These are phyloP conservation scores for Teratosphaeria nubilosa DNA, from an alignment of 2,329 filamentous ascomycete species.

Conservation along the genomic window DNA sequence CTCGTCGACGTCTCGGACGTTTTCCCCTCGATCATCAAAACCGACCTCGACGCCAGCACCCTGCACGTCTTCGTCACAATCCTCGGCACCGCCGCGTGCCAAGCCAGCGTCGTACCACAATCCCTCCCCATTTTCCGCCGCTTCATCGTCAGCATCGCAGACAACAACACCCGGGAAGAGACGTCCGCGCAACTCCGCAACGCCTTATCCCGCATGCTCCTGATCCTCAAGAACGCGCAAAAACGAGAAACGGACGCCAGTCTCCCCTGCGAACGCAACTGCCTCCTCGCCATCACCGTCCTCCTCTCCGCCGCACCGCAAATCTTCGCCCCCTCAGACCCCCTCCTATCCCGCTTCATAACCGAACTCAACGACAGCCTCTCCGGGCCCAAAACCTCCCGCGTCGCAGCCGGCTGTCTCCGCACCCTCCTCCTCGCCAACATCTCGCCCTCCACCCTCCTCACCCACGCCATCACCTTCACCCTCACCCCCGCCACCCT, in stretches of 20 bases:
- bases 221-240: slow-evolving; percentile 67
- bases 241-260: slow-evolving; percentile 67
- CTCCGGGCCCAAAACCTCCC: slow-evolving; percentile 68
- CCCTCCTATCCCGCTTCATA: slow-evolving; percentile 63
- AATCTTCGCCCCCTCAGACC: slow-evolving; percentile 62
- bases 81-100: slow-evolving; percentile 75
- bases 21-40: slow-evolving; percentile 93
- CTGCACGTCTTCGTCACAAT: slow-evolving; percentile 94
- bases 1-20: slow-evolving; percentile 91
- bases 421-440: slow-evolving; percentile 71
- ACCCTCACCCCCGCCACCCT: slow-evolving; percentile 51
- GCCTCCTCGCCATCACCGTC: slow-evolving; percentile 76
- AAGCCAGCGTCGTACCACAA: slow-evolving; percentile 79
- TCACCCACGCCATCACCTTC: slow-evolving; percentile 65
- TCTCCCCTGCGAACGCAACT: slow-evolving; percentile 84
- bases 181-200: slow-evolving; percentile 65
- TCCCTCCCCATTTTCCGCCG: slow-evolving; percentile 84
- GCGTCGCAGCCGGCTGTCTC: slow-evolving; percentile 82
- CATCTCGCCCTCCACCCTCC: slow-evolving; percentile 57
- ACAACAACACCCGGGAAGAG: slow-evolving; percentile 24
- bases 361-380: slow-evolving; percentile 80
- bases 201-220: slow-evolving; percentile 71
- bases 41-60: slow-evolving; percentile 90
- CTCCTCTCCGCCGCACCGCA: slow-evolving; percentile 62
- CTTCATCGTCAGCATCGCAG: slow-evolving; percentile 69